Base-by-base conservation (phyloP, 371 early-diverging fungal species). In the Syncephalastrum contaminatum region DNA sequence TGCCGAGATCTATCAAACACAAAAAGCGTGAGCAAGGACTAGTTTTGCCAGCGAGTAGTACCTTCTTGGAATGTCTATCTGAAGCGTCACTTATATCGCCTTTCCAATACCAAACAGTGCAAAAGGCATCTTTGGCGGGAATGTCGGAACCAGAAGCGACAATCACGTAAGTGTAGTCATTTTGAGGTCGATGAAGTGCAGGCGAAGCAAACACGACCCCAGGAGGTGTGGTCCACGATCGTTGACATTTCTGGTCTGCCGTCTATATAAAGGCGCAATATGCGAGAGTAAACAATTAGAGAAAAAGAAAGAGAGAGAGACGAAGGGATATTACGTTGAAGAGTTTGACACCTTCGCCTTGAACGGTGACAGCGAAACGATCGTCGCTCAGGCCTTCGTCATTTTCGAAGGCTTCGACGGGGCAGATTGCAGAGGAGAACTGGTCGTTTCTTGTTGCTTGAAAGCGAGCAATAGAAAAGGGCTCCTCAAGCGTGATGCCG, bases 171-270 rank as follows among this genome's bases (percentile, higher is more conserved):
- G 82, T 77, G 54, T 84, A 69, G 44, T 81, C 74, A 18, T 72
- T 67, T 63, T 66, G 59, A n/a, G 62, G 55, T 43, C 68, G 67
- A 48, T 74, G 64, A 25, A 68, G 71, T 15, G 82, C 82, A 46
- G 85, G 77, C 56, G 75, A 70, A 27, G 70, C 66, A 56, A 84
- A 79, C 1, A 75, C 72, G 53, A 81, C 62, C 48, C 81, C 79
- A 19, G 83, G 83, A 20, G 85, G 82, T 46, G 81, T 72, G 16
- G 73, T 81, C 73, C 80, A 85, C 15, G 85, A 85, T 43, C 75
- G 69, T 39, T 73, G 60, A 52, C 83, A 85, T 56, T 81, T 85
- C 58, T 85, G 83, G 59, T 80, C 82, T 4, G 67, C 66, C 4
- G 81, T 79, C 83, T 83, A 70, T 18, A 63, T 39, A 5, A 21